Evolutionary conservation across 1,284 basidiomycete species (phyloP).

Genomic region (Kalmanozyma brasiliensis): DNA sequence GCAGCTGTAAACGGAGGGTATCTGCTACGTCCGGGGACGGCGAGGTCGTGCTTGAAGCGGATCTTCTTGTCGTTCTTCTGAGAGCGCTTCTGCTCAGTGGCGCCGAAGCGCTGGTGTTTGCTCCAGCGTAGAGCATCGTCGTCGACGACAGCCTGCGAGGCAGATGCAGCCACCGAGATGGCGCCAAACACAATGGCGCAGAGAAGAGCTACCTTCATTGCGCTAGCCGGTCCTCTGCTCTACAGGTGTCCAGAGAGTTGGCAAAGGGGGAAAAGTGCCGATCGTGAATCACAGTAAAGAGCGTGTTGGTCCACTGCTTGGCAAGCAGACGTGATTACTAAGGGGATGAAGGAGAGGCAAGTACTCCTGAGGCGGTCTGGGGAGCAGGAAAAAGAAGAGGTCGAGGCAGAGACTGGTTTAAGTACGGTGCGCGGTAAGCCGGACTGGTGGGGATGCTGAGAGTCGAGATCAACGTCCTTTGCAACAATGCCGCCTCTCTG

Average conservation of each 20-base stretch:
- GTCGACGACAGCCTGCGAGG: conserved; percentile 15
- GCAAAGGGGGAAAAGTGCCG: neutral
- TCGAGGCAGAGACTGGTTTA: neutral
- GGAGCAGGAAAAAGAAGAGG: neutral
- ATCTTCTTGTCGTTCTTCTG: conserved; percentile 4
- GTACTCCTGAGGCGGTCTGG: too few species aligned
- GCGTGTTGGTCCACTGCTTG: conserved; percentile 13
- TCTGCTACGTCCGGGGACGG: too few species aligned
- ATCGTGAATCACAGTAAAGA: conserved; percentile 14
- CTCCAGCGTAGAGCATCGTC: conserved; percentile 6
- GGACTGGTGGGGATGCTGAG: neutral
- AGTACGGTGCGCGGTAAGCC: neutral
- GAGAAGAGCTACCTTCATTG: conserved; percentile 37
- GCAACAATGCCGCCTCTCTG: too few species aligned
- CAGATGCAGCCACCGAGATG: conserved; percentile 36
- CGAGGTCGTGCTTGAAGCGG: conserved; percentile 5
- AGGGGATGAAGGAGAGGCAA: neutral
- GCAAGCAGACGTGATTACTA: conserved; percentile 20
- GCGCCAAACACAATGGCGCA: conserved; percentile 42
- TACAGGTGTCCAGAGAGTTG: too few species aligned
- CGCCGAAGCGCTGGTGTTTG: neutral
- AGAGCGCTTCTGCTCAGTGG: neutral
- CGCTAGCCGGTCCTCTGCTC: neutral
- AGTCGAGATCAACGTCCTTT: neutral
- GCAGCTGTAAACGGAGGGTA: too few species aligned